A percentile compares a stretch with the other conserved stretches of the same genome.
These are phyloP conservation scores for Zasmidium citrigriseum DNA, from an alignment of 2,329 filamentous ascomycete species.

Conservation along the genomic window DNA sequence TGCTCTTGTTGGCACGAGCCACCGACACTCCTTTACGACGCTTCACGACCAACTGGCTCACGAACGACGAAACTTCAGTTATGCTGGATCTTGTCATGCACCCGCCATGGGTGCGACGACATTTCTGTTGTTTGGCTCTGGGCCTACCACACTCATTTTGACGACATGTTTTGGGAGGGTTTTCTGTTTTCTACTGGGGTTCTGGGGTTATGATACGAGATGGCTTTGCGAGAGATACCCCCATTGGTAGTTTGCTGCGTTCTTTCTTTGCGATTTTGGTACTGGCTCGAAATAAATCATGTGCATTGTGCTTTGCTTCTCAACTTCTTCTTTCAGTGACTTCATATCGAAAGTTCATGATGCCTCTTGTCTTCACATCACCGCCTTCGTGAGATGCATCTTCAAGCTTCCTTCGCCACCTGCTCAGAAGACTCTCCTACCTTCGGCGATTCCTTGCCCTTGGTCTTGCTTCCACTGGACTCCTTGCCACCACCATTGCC, in stretches of 20 bases:
- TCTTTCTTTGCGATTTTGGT: background rate
- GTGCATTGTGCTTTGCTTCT: background rate
- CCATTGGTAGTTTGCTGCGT: background rate
- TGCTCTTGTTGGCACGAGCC: no score
- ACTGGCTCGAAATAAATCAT: background rate
- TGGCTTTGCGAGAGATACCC: background rate
- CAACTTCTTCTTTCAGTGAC: background rate
- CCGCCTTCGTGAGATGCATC: background rate
- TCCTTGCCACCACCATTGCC: constrained; percentile 5
- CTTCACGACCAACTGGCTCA: background rate
- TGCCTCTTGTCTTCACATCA: no score
- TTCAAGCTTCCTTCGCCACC: background rate
- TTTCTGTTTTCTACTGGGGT: background rate
- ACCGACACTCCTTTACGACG: no score
- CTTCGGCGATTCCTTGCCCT: constrained; percentile 3
- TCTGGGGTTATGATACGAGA: background rate
- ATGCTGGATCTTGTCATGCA: constrained; percentile 8
- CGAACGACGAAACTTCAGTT: no score
- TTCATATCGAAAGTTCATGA: no score
- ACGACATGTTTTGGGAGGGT: background rate
- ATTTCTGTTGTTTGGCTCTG: background rate
- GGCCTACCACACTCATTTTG: background rate
- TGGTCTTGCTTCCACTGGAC: constrained; percentile 2
- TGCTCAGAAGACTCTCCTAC: background rate
- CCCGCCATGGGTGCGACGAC: background rate